Evolutionary conservation across 2,329 filamentous ascomycete species (phyloP).

Genomic region (Orbilia oligospora): DNA sequence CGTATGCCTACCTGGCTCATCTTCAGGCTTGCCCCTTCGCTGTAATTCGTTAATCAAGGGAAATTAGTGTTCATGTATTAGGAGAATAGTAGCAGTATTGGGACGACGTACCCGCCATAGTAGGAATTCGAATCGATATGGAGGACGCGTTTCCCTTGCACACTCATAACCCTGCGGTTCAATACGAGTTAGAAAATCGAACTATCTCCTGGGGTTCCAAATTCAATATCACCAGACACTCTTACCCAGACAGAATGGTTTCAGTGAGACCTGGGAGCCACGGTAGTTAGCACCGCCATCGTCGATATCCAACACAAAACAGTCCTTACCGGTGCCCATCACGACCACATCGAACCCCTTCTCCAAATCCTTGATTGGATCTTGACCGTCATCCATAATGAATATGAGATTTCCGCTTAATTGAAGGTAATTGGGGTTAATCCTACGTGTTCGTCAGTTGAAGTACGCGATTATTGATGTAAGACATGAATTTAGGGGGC

Average conservation of each 20-base stretch:
- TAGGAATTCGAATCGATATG: conserved; percentile 99
- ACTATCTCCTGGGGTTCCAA: not conserved
- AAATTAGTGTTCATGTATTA: conserved; percentile 64
- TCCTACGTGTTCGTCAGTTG: conserved; percentile 10
- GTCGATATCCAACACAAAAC: not conserved
- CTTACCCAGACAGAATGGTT: conserved; percentile 87
- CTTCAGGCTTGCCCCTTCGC: conserved; percentile 96
- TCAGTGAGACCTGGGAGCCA: conserved; percentile 52
- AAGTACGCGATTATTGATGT: not conserved
- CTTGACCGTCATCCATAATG: conserved; percentile 45
- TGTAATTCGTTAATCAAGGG: conserved; percentile 66
- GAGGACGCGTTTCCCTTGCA: conserved; percentile 98
- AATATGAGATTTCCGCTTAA: not conserved
- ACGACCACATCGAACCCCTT: conserved; percentile 99
- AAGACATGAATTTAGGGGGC: not conserved
- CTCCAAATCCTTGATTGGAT: conserved; percentile 73
- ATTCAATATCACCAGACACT: not conserved
- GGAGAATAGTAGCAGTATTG: conserved; percentile 43
- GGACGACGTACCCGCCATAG: conserved; percentile 85
- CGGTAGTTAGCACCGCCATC: not conserved
- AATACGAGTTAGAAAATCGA: conserved; percentile 30
- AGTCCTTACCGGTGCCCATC: conserved; percentile 87
- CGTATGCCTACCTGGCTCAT: conserved; percentile 82
- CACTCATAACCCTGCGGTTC: conserved; percentile 83
- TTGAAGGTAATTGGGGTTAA: not conserved